These are phyloP conservation scores for Sarocladiaceae sp. DNA, from an alignment of 2,329 filamentous ascomycete species.

Conservation along the genomic window DNA sequence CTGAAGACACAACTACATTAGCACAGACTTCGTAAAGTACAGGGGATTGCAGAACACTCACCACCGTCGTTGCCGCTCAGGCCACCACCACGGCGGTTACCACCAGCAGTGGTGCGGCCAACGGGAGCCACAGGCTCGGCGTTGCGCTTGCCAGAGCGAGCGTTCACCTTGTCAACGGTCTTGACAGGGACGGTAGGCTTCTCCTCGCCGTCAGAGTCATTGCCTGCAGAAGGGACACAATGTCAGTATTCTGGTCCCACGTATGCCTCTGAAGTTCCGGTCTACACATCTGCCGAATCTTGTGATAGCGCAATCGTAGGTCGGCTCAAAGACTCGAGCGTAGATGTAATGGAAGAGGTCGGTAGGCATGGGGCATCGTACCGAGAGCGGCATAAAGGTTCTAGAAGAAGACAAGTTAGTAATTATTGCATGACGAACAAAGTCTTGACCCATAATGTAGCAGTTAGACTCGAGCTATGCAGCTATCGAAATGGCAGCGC, in stretches of 20 bases:
- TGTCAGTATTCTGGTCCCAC: constrained; percentile 13
- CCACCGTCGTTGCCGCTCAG: constrained; percentile 80
- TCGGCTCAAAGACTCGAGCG: background rate
- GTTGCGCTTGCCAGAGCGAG: constrained; percentile 80
- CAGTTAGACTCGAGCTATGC: background rate
- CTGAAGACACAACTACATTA: constrained; percentile 39
- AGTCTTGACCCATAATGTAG: background rate
- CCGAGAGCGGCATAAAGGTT: constrained; percentile 98
- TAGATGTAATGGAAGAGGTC: background rate
- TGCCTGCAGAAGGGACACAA: constrained; percentile 37
- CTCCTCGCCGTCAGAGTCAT: constrained; percentile 56
- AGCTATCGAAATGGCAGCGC: background rate
- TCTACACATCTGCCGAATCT: background rate
- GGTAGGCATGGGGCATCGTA: constrained; percentile 45
- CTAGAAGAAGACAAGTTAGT: constrained; percentile 40
- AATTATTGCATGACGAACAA: background rate
- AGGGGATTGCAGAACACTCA: constrained; percentile 41
- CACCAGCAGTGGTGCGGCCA: constrained; percentile 33
- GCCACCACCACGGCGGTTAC: constrained; percentile 47
- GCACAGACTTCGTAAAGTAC: background rate
- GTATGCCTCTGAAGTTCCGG: background rate
- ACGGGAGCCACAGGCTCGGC: constrained; percentile 68
- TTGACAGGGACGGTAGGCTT: constrained; percentile 81
- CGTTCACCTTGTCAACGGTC: constrained; percentile 79
- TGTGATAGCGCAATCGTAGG: background rate